Conservation (phyloP, 805 yeast species). For the Candida chauliodis region DNA sequence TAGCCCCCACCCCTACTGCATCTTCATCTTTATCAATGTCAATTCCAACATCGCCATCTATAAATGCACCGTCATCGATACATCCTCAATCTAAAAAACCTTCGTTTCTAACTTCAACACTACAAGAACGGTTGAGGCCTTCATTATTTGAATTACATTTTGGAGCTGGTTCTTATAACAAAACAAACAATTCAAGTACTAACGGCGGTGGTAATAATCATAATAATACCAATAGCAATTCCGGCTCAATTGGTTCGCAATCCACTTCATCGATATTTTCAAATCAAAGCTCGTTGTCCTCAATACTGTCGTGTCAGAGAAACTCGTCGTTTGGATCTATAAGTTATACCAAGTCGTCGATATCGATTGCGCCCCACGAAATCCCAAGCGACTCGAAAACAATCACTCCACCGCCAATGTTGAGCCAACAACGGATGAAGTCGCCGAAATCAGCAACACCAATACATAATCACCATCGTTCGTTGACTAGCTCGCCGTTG, state of each 20-base stretch:
- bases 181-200: background rate
- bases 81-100: slow-evolving; percentile 13
- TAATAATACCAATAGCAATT: slow-evolving; percentile 3
- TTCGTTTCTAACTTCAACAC: slow-evolving; percentile 16
- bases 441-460: slow-evolving; percentile 4
- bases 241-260: slow-evolving; percentile 25
- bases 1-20: background rate
- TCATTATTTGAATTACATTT: slow-evolving; percentile 32
- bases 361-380: slow-evolving; percentile 2
- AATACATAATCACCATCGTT: slow-evolving; percentile 7
- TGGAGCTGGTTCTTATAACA: slow-evolving; percentile 10
- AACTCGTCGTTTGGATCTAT: slow-evolving; percentile 27
- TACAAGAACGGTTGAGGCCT: slow-evolving; percentile 31
- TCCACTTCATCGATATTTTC: slow-evolving; percentile 33
- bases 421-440: background rate
- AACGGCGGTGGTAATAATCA: background rate
- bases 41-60: background rate
- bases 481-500: slow-evolving; percentile 18
- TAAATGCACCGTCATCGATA: background rate
- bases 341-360: slow-evolving; percentile 15
- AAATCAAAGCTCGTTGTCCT: slow-evolving; percentile 32
- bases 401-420: background rate
- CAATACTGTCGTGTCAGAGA: slow-evolving; percentile 24
- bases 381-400: background rate
- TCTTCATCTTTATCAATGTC: slow-evolving; percentile 1